Conservation (phyloP, 1,284 basidiomycete genomes). For the Moniliella sp. region DNA sequence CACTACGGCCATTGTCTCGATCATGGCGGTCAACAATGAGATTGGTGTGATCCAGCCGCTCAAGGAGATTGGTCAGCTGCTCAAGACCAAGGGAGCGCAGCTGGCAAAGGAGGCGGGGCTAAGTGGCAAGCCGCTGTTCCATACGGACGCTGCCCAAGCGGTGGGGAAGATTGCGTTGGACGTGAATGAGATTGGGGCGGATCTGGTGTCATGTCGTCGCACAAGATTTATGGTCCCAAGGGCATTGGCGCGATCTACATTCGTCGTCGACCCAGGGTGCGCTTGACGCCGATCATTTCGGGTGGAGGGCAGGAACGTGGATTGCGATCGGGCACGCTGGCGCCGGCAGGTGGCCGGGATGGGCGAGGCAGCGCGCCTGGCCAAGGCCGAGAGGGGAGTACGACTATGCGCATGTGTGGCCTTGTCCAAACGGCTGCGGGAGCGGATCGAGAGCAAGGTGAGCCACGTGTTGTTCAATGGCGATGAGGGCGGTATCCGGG, state of each 20-base stretch:
- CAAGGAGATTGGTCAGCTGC: constrained; percentile 70
- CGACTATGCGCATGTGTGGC: constrained; percentile 57
- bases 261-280: constrained; percentile 68
- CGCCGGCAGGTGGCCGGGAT: constrained; percentile 77
- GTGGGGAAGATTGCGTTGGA: constrained; percentile 47
- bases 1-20: constrained; percentile 61
- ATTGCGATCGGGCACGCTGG: constrained; percentile 72
- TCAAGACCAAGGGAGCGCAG: constrained; percentile 40
- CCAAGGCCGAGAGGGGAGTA: constrained; percentile 66
- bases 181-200: constrained; percentile 85
- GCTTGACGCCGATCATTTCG: constrained; percentile 78
- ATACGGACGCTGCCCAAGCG: constrained; percentile 93
- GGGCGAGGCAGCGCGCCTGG: constrained; percentile 81
- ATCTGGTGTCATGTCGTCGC: constrained; percentile 86
- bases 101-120: constrained; percentile 49
- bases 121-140: constrained; percentile 51
- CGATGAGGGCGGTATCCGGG: constrained; percentile 44
- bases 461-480: constrained; percentile 85
- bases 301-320: constrained; percentile 96
- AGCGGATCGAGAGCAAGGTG: constrained; percentile 59
- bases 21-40: constrained; percentile 99
- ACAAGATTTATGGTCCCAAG: constrained; percentile 97
- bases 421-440: constrained; percentile 61
- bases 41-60: constrained; percentile 95
- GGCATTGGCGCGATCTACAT: constrained; percentile 88